These are phyloP conservation scores for Trametes polyzona DNA, from an alignment of 1,284 basidiomycete species.

Conservation along the genomic window DNA sequence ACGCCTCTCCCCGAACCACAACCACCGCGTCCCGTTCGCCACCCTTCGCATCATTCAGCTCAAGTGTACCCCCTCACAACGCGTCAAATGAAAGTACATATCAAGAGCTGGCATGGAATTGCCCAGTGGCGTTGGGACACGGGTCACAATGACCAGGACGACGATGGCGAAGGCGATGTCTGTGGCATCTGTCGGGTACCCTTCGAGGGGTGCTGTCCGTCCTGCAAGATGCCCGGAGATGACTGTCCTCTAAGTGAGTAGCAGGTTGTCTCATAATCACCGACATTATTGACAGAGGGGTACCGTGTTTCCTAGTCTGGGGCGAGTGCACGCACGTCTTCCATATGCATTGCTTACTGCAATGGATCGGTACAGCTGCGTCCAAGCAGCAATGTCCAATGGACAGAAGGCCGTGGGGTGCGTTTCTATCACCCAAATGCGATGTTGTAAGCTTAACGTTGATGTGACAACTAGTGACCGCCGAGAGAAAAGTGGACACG, in stretches of 20 bases:
- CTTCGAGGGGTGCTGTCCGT: conserved; percentile 91
- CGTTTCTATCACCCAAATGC: conserved; percentile 38
- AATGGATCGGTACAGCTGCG: conserved; percentile 88
- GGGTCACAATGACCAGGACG: conserved; percentile 43
- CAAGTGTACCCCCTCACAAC: neutral
- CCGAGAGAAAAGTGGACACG: conserved; percentile 39
- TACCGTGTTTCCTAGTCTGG: conserved; percentile 67
- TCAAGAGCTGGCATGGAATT: conserved; percentile 85
- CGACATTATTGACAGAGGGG: neutral
- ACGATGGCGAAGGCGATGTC: conserved; percentile 67
- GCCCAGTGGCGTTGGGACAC: conserved; percentile 90
- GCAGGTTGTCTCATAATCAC: neutral
- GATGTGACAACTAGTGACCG: conserved; percentile 34
- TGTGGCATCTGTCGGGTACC: conserved; percentile 94
- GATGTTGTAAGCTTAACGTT: too few relatives aligned
- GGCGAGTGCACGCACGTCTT: conserved; percentile 95
- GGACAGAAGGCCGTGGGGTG: conserved; percentile 92
- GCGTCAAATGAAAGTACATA: conserved; percentile 69
- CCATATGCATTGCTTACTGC: conserved; percentile 94
- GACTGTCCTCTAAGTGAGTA: conserved; percentile 91
- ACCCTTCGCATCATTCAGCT: neutral
- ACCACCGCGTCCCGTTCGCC: neutral
- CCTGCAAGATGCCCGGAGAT: conserved; percentile 95
- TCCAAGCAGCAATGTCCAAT: conserved; percentile 94
- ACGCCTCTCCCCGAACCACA: conserved; percentile 16